These are phyloP conservation scores for Neurospora sp. DNA, from an alignment of 495 filamentous ascomycete species.

Conservation along the genomic window DNA sequence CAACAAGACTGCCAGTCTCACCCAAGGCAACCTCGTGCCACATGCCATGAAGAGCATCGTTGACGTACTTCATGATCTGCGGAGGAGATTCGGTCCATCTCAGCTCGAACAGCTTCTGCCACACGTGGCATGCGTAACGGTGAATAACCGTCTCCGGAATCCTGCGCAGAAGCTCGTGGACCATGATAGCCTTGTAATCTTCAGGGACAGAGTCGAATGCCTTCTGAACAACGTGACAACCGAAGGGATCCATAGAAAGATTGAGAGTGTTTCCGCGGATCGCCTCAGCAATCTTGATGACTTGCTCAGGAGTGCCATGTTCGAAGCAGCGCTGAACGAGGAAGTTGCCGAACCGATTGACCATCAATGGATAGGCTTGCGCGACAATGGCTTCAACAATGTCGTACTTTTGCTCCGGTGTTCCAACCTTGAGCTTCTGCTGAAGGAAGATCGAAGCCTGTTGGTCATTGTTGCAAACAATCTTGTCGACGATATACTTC, in stretches of 20 bases:
- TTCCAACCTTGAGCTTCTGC: conserved; percentile 97
- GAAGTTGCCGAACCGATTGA: conserved; percentile 98
- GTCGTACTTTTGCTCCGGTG: conserved; percentile 88
- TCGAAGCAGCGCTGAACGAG: conserved; percentile 97
- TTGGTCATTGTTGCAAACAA: conserved; percentile 97
- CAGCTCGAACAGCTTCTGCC: conserved; percentile 99
- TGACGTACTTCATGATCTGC: conserved; percentile 97
- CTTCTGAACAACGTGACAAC: conserved; percentile 97
- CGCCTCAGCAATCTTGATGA: conserved; percentile 86
- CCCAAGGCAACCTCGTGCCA: conserved; percentile 97
- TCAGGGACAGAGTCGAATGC: conserved; percentile 96
- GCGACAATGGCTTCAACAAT: conserved; percentile 94
- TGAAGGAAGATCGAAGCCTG: conserved; percentile 98
- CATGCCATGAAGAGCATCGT: conserved; percentile 90
- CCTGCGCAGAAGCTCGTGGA: conserved; percentile 85
- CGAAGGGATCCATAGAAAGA: conserved; percentile 96
- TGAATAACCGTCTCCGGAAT: conserved; percentile 98
- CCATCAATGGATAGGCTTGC: conserved; percentile 92
- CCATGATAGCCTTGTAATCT: conserved; percentile 96
- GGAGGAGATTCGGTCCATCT: conserved; percentile 91
- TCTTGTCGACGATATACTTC: conserved; percentile 99
- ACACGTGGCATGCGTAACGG: conserved; percentile 96
- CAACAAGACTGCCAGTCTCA: conserved; percentile 93
- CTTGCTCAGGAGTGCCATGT: conserved; percentile 90
- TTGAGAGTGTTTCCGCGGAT: conserved; percentile 91